Conservation (phyloP, 441 rosid species). For the Erysimum pusillum region DNA sequence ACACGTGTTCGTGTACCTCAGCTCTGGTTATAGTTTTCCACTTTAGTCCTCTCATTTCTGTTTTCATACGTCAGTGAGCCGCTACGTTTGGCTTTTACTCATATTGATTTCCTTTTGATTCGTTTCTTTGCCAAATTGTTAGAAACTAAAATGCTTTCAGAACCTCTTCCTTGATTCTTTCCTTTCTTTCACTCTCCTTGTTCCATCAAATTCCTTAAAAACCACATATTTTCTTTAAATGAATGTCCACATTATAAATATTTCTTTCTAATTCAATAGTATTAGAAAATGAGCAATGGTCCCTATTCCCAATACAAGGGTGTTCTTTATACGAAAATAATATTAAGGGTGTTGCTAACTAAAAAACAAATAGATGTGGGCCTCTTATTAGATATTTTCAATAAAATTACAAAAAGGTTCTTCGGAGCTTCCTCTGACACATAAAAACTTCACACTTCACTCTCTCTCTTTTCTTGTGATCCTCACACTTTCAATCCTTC, state of each 20-base stretch:
- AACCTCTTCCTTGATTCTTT: background rate
- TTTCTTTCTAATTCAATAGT: background rate
- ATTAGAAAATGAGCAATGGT: conserved; percentile 14
- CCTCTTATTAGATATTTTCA: conserved; percentile 32
- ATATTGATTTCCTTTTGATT: background rate
- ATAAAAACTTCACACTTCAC: conserved; percentile 35
- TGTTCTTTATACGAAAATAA: conserved; percentile 16
- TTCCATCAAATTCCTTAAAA: background rate
- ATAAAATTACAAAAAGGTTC: conserved; percentile 19
- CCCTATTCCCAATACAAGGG: conserved; percentile 13
- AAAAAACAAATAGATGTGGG: conserved; percentile 32
- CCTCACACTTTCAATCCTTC: conserved; percentile 47
- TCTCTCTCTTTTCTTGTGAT: conserved; percentile 42
- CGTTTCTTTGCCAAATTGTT: background rate
- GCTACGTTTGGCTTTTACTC: conserved; percentile 33
- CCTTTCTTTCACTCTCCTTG: background rate
- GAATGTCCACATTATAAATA: background rate
- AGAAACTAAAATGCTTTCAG: background rate
- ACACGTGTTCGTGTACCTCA: conserved; percentile 31
- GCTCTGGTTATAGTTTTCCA: background rate
- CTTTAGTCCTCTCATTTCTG: conserved; percentile 7
- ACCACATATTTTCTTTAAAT: background rate
- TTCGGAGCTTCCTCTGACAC: conserved; percentile 26
- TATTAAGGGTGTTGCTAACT: conserved; percentile 19
- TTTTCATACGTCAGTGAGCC: conserved; percentile 16